Evolutionary conservation across 352 stramenopile genomes (phyloP), one percentile per base, ranked within the genome.

Genomic region (Phytophthora chlamydospora): DNA sequence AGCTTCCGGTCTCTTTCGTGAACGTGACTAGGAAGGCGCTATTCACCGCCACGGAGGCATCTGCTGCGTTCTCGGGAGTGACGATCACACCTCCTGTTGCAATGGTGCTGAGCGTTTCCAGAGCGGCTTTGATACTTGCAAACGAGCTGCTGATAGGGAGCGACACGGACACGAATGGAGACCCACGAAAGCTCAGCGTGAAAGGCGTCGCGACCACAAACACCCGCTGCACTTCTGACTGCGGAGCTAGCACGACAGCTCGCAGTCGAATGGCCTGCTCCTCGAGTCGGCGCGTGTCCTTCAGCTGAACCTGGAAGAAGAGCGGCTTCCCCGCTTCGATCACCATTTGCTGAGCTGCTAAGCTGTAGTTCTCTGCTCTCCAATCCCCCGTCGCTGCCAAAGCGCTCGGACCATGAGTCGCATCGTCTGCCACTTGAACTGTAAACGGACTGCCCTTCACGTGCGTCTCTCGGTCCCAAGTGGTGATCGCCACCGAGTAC

Each of bases 371-470:
- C 39, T 80, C 73, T 14, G 85, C 69, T 5, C 98, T 78, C 51
- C 81, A 90, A 33, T 88, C 72, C 6, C 89, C 93, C 44, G 76
- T 67, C 14, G 76, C 84, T 12, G 77, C 79, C 9, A 93, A 65
- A 10, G 88, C 93, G 16, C 88, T 97, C 5, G 83, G 66, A 4
- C 84, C 87, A 42, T 97, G 52, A 0, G 85, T 87, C 6, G 40
- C 41, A 17, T 85, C 88, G 64, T 97, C 86, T 0, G 47, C 56
- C 14, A 98, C 93, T 29, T 72, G 62, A 13, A 98, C 58, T 0
- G 70, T 87, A 57, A 98, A 98, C 4, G 95, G 95, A 58, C 85
- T 97, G 0, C 93, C 93, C 8, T 88, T 68, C 17, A 99, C 92
- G 40, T 97, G 83, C 8, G 70, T 69, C 6, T 68, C 43, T 13